phyloP scores from a whole-genome alignment of 139 green algal genomes.

The Deuterostichococcus epilithicus region DNA sequence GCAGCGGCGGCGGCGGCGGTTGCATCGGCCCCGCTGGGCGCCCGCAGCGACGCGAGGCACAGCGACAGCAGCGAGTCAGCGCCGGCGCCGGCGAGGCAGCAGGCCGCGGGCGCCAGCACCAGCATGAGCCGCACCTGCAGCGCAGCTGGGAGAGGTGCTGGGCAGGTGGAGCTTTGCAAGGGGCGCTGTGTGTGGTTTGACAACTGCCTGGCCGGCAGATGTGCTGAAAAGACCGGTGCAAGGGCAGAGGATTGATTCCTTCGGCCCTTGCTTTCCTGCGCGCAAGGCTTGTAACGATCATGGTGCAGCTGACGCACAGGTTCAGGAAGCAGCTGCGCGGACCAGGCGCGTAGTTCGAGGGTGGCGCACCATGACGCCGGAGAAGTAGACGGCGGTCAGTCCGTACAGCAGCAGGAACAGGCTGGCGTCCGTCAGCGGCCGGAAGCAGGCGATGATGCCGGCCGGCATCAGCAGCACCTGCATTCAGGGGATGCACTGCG shows the following conservation, averaged over 20 bases:
- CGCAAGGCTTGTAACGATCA: not conserved
- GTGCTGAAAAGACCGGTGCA: too few relatives aligned
- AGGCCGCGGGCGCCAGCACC: constrained; percentile 90
- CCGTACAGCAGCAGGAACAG: constrained; percentile 95
- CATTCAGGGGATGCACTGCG: not conserved
- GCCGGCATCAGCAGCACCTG: constrained; percentile 52
- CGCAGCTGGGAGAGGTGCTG: too few relatives aligned
- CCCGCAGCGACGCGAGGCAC: constrained; percentile 13
- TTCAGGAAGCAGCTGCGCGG: not conserved
- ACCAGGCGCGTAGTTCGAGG: not conserved
- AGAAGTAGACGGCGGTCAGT: constrained; percentile 93
- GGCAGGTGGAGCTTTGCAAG: too few relatives aligned
- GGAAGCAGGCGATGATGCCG: constrained; percentile 81
- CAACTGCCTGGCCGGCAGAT: too few relatives aligned
- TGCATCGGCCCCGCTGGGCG: not conserved
- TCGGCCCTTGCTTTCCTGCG: too few relatives aligned
- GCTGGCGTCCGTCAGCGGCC: constrained; percentile 70
- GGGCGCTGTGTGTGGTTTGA: too few relatives aligned
- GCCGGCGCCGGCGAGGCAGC: constrained; percentile 73
- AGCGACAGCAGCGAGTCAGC: constrained; percentile 20
- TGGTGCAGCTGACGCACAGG: not conserved
- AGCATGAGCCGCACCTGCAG: constrained; percentile 92
- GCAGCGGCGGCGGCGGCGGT: not conserved
- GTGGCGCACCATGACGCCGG: constrained; percentile 74
- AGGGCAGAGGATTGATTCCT: too few relatives aligned